These are phyloP conservation scores for Scheffersomyces insectosa DNA, from an alignment of 1,139 yeast species.

Conservation along the genomic window DNA sequence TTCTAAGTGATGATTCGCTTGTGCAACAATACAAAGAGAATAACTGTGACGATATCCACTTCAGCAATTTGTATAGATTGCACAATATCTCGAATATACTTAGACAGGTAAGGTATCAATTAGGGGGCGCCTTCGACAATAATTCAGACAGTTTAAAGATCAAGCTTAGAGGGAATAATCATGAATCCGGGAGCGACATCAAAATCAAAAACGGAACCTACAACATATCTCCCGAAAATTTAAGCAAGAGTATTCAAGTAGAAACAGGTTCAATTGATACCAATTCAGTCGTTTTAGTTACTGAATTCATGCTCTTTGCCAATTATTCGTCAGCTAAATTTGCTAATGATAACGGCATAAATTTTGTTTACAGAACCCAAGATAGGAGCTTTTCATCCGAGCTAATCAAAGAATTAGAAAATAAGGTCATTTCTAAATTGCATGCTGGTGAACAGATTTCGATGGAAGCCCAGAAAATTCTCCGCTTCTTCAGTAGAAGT, in stretches of 20 bases:
- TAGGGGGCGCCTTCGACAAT: background rate
- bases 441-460: constrained; percentile 16
- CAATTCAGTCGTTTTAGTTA: constrained; percentile 58
- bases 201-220: constrained; percentile 15
- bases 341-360: constrained; percentile 47
- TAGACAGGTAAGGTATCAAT: constrained; percentile 18
- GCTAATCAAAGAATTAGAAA: constrained; percentile 42
- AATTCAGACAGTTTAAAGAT: background rate
- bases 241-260: constrained; percentile 13
- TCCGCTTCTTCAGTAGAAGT: background rate
- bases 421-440: constrained; percentile 24
- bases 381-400: constrained; percentile 27
- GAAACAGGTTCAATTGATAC: constrained; percentile 7
- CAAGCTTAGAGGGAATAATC: constrained; percentile 1
- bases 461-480: constrained; percentile 11
- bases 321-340: constrained; percentile 62
- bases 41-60: constrained; percentile 16
- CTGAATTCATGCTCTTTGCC: constrained; percentile 81
- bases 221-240: constrained; percentile 9
- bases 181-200: constrained; percentile 1
- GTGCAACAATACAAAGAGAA: constrained; percentile 8
- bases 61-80: constrained; percentile 29
- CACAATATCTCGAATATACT: constrained; percentile 29
- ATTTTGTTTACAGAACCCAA: constrained; percentile 55
- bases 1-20: constrained; percentile 21